Percentiles rank a stretch among this genome's conserved stretches.
Conservation (phyloP, 176 grass and related monocot genomes). For the Bothriochloa decipiens region DNA sequence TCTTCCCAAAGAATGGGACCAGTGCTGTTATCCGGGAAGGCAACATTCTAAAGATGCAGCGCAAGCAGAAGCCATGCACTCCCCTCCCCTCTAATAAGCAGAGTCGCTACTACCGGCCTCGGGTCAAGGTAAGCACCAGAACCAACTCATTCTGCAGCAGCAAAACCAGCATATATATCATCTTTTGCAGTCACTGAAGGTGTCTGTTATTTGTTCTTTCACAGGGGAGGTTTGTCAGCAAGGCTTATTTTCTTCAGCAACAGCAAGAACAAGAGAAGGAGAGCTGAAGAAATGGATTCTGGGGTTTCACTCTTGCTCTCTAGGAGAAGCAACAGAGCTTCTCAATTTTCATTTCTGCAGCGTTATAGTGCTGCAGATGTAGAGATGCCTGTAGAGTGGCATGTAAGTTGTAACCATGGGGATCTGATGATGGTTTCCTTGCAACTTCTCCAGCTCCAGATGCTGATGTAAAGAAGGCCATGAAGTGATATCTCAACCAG, state of each 20-base stretch:
- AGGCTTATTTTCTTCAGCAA: constrained; percentile 61
- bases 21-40: constrained; percentile 61
- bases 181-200: neutral
- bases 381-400: constrained; percentile 46
- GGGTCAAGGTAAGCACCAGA: constrained; percentile 86
- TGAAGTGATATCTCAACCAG: constrained; percentile 14
- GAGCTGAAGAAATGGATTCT: constrained; percentile 40
- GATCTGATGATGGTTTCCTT: constrained; percentile 4
- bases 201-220: constrained; percentile 33
- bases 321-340: neutral
- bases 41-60: constrained; percentile 58
- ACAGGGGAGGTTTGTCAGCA: constrained; percentile 85
- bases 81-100: constrained; percentile 72
- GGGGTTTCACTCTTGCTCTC: neutral
- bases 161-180: neutral
- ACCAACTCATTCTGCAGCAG: neutral
- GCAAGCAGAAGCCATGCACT: constrained; percentile 76
- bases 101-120: constrained; percentile 73
- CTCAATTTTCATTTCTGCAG: constrained; percentile 33
- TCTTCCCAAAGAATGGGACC: constrained; percentile 49
- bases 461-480: constrained; percentile 27
- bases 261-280: constrained; percentile 48
- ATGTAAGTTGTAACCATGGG: constrained; percentile 13
- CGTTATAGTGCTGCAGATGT: constrained; percentile 44
- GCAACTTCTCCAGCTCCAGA: constrained; percentile 17